Percentiles rank a stretch among this genome's conserved stretches.
Conservation (phyloP, 2,329 filamentous ascomycete genomes). For the Amesomyces nigricolor region DNA sequence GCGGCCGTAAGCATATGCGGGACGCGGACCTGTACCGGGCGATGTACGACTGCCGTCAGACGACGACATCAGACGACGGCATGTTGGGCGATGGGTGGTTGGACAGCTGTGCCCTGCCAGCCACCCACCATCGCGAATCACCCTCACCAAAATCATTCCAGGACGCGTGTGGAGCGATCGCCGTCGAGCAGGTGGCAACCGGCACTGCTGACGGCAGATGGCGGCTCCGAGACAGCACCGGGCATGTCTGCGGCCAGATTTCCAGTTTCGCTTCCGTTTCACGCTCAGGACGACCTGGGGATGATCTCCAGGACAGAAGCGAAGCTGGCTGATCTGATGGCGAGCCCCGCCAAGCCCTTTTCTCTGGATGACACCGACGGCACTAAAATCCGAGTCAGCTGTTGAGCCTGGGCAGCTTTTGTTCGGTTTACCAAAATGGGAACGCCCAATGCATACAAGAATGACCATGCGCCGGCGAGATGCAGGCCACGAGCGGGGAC, state of each 20-base stretch:
- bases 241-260: neutral
- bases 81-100: neutral
- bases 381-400: neutral
- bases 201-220: conserved; percentile 2
- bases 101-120: neutral
- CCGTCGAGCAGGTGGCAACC: conserved; percentile 2
- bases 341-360: too few relatives aligned
- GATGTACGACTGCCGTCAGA: neutral
- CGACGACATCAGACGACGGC: too few relatives aligned
- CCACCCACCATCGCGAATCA: neutral
- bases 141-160: neutral
- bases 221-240: neutral
- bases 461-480: neutral
- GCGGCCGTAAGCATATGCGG: neutral
- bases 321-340: too few relatives aligned
- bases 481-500: too few relatives aligned
- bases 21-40: neutral
- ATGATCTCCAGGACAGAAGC: too few relatives aligned
- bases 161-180: neutral
- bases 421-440: neutral
- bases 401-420: neutral
- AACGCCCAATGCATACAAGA: neutral
- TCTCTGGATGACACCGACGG: too few relatives aligned
- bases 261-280: neutral
- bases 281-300: neutral